Conservation (phyloP, 345 rosid genomes). For the rapeseed (Brassica napus) region DNA sequence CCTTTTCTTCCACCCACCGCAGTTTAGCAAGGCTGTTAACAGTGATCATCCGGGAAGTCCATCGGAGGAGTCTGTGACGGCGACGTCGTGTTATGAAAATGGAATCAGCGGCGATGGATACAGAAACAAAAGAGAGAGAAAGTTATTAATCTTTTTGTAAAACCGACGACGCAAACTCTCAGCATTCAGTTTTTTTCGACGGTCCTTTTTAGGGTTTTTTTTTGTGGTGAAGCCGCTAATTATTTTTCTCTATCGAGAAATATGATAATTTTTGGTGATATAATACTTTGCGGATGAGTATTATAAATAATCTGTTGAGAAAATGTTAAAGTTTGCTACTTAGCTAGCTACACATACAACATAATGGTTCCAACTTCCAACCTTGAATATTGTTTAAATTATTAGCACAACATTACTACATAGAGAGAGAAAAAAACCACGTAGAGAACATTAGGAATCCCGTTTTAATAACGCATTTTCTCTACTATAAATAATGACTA, state of each 20-base stretch:
- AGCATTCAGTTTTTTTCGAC: not conserved
- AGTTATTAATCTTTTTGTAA: conserved; percentile 45
- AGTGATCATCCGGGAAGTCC: conserved; percentile 61
- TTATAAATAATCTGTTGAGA: not conserved
- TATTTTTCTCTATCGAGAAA: conserved; percentile 66
- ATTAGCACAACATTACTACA: not conserved
- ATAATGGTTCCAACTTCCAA: not conserved
- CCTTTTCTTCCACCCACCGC: conserved; percentile 24
- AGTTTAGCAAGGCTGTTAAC: conserved; percentile 28
- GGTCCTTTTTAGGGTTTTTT: conserved; percentile 16
- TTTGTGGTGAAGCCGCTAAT: conserved; percentile 17
- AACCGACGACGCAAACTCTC: conserved; percentile 30
- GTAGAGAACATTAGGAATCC: not conserved
- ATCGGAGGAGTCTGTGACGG: conserved; percentile 79
- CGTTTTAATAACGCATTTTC: not conserved
- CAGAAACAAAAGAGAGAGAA: conserved; percentile 22
- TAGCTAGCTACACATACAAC: not conserved
- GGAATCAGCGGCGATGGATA: conserved; percentile 41
- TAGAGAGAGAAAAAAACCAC: not conserved
- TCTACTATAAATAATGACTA: not conserved
- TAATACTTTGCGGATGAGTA: not conserved
- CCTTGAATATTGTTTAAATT: not conserved
- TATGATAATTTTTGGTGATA: conserved; percentile 53
- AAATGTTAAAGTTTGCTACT: not conserved
- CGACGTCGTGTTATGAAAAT: conserved; percentile 66